phyloP scores from a whole-genome alignment of 2,329 filamentous ascomycete species.

The Fonsecaea monophora region DNA sequence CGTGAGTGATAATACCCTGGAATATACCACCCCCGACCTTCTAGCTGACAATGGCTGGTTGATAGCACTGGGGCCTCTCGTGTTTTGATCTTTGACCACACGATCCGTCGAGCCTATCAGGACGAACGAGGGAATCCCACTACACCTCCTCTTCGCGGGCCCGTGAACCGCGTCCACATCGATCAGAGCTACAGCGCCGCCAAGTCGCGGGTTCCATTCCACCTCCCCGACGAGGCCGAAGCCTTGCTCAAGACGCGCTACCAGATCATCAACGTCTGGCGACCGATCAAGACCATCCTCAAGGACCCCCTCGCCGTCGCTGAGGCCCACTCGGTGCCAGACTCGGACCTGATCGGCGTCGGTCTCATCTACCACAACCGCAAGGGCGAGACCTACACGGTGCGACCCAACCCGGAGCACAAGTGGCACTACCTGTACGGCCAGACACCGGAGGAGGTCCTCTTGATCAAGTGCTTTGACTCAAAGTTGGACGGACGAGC shows the following conservation, averaged over 20 bases:
- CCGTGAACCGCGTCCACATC: conserved; percentile 60
- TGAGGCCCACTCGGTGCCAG: conserved; percentile 58
- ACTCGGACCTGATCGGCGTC: conserved; percentile 58
- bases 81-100: conserved; percentile 69
- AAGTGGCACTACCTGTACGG: conserved; percentile 62
- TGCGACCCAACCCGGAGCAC: conserved; percentile 53
- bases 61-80: conserved; percentile 62
- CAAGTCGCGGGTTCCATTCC: conserved; percentile 51
- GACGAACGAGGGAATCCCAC: conserved; percentile 37
- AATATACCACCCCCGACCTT: conserved; percentile 26
- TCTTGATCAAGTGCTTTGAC: conserved; percentile 69
- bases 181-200: conserved; percentile 58
- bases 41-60: conserved; percentile 22
- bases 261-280: conserved; percentile 62
- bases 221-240: conserved; percentile 54
- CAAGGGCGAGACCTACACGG: conserved; percentile 58
- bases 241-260: conserved; percentile 53
- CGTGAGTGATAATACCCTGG: conserved; percentile 35
- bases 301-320: conserved; percentile 64
- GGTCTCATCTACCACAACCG: conserved; percentile 61
- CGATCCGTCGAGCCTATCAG: conserved; percentile 57
- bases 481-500: conserved; percentile 61
- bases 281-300: conserved; percentile 58
- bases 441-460: conserved; percentile 61
- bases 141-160: conserved; percentile 48